Percentiles rank a stretch among this genome's conserved stretches.
Evolutionary conservation across 148 eudicot species (phyloP).

Genomic region (Cornus suecica): DNA sequence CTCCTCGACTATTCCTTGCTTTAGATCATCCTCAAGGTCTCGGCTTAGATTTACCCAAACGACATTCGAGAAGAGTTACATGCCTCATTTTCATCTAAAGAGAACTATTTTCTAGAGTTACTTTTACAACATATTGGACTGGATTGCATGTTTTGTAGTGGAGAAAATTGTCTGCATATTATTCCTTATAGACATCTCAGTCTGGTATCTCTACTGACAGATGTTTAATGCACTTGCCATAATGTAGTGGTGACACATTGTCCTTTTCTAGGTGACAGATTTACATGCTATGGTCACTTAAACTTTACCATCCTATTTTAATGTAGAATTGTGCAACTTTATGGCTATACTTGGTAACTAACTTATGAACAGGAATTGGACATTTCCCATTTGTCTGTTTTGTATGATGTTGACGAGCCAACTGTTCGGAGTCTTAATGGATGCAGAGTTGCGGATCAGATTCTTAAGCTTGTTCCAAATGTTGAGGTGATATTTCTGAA

Average conservation of each 20-base stretch:
- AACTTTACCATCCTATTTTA: neutral
- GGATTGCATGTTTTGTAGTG: neutral
- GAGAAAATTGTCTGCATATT: neutral
- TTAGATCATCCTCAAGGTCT: no score
- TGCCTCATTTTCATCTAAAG: neutral
- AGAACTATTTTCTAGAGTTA: neutral
- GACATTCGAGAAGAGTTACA: neutral
- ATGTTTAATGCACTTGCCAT: neutral
- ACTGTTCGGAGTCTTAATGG: slow-evolving; percentile 94
- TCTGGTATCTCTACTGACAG: neutral
- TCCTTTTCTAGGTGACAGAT: neutral
- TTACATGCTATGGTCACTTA: no score
- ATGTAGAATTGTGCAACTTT: neutral
- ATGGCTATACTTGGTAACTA: neutral
- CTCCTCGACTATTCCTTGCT: no score
- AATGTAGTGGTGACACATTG: neutral
- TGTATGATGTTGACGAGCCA: slow-evolving; percentile 76
- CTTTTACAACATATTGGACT: neutral
- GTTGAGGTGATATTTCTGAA: slow-evolving; percentile 41
- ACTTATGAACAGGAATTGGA: slow-evolving; percentile 60
- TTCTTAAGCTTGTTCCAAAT: slow-evolving; percentile 89
- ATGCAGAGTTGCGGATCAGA: slow-evolving; percentile 88
- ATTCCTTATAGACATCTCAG: neutral
- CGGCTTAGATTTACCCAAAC: no score
- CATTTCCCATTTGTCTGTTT: slow-evolving; percentile 62